Evolutionary conservation across 2,329 filamentous ascomycete species (phyloP).

Genomic region (Colletotrichum sp.): DNA sequence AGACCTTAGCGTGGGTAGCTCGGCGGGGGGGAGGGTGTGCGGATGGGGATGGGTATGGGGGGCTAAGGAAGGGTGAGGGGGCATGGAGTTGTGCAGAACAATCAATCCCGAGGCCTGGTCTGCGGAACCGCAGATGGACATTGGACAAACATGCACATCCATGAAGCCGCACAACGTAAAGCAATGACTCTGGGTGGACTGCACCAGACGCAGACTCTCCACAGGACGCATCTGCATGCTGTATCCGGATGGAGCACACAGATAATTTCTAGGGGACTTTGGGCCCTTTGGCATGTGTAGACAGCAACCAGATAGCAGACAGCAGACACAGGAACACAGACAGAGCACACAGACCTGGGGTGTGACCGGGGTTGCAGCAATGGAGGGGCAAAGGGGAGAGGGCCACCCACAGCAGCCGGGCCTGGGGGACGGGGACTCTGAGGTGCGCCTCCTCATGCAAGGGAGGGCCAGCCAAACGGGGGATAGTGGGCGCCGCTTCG

Average conservation of each 20-base stretch:
- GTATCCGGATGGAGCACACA: background rate
- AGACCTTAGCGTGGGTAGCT: background rate
- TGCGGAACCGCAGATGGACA: background rate
- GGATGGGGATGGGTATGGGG: background rate
- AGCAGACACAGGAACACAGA: background rate
- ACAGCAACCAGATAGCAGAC: background rate
- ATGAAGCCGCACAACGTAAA: slow-evolving; percentile 3
- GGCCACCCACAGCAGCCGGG: background rate
- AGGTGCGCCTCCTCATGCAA: background rate
- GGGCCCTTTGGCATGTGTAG: background rate
- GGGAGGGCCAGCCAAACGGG: background rate
- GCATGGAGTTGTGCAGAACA: background rate
- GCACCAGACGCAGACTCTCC: background rate
- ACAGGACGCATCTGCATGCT: slow-evolving; percentile 1
- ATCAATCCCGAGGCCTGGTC: background rate
- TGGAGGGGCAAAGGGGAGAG: background rate
- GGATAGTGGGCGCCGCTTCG: background rate
- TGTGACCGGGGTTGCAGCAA: background rate
- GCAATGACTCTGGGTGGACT: background rate
- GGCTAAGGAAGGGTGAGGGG: background rate
- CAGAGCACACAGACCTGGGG: background rate
- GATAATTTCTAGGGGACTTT: background rate
- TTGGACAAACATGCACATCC: background rate
- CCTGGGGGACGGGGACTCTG: background rate
- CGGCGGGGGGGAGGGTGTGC: background rate